Base-by-base conservation (phyloP, 345 rosid genomes). In the Abelmoschus esculentus region DNA sequence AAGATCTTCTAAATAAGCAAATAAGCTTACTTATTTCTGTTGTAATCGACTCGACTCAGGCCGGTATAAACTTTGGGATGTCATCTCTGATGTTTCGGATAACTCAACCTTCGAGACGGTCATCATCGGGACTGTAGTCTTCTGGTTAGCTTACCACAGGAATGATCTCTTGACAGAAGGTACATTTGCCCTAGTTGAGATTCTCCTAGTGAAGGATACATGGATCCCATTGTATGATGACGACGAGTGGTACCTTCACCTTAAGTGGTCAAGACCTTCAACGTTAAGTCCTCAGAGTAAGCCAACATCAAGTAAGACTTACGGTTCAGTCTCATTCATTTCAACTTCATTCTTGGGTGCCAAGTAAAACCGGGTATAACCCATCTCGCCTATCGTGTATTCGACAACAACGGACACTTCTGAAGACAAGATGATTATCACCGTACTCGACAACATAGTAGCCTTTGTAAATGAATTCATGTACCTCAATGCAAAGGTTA, bases 401-500 rank as follows among this genome's bases (percentile, higher is more conserved):
- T 22, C 96, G 54, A 91, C 96, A n/a, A 95, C 97, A 0, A 95
- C 97, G 0, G 99, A 98, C 34, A 87, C 87, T 14, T 95, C 99
- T 6, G 99, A 86, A 10, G 99, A 91, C 82, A 91, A 66, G 77
- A 96, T 95, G 84, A 95, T 87, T 6, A 90, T 86, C 60, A 91
- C 96, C 0, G 90, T 86, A 70, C 14, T 84, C 0, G 97, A 95
- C 83, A 95, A 60, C n/a, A 97, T 92, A 57, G 92, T 84, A 12
- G 99, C 99, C 87, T 86, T 95, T 15, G 99, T 91, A 83, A 95
- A 95, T 36, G 97, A 90, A 75, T 95, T 95, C 90, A 95, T 84
- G 85, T 95, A 95, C 83, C 96, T 88, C 80, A 95, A 66, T 0
- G 98, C 99, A 57, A 95, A 95, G 53, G 99, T 88, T 80, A 95